Conservation (phyloP, 257 asterid species). For the Paraleonurus japonicus region DNA sequence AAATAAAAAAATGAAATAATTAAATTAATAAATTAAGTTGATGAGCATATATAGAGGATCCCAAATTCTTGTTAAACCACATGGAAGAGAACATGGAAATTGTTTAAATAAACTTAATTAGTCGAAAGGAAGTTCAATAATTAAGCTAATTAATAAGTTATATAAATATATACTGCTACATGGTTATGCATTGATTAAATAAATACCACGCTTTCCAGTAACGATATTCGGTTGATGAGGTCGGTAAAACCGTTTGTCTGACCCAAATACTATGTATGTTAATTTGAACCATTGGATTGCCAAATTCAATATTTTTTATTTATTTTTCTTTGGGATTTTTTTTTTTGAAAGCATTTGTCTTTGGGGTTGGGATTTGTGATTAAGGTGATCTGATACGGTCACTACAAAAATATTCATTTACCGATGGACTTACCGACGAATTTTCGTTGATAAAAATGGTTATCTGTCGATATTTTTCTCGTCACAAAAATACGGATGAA, state of each 20-base stretch:
- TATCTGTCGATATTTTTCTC: too few species aligned
- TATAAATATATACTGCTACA: not conserved
- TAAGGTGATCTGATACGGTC: too few species aligned
- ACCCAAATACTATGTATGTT: conserved; percentile 25
- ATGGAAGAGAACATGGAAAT: conserved; percentile 49
- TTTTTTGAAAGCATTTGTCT: not conserved
- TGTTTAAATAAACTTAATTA: conserved; percentile 1
- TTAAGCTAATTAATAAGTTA: conserved; percentile 22
- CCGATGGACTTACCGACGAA: too few species aligned
- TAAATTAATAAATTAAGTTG: not conserved
- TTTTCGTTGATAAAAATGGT: too few species aligned
- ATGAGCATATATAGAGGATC: conserved; percentile 15
- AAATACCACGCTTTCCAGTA: conserved; percentile 13
- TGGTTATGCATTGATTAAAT: not conserved
- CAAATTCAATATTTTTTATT: not conserved
- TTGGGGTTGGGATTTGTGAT: not conserved
- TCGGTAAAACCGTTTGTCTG: conserved; percentile 46
- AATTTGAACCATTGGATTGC: conserved; percentile 36
- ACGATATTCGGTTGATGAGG: conserved; percentile 26
- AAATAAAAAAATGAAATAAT: not conserved
- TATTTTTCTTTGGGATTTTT: not conserved
- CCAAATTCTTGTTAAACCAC: conserved; percentile 39
- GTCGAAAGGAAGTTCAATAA: conserved; percentile 12
- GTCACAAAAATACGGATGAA: too few species aligned
- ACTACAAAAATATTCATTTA: too few species aligned